phyloP scores from a whole-genome alignment of 2,329 filamentous ascomycete genomes.

The Sporothrix inflata region DNA sequence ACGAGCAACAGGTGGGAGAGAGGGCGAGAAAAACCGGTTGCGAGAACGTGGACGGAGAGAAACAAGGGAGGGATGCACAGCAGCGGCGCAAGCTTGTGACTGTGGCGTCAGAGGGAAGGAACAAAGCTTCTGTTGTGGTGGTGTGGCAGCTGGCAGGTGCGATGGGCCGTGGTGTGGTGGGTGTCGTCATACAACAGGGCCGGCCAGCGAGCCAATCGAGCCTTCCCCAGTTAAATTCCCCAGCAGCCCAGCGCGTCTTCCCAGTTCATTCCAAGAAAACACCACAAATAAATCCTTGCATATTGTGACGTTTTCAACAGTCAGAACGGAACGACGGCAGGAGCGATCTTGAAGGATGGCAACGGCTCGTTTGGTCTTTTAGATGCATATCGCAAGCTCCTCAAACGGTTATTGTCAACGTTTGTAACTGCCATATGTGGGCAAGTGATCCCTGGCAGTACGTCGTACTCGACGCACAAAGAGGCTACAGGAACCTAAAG shows the following conservation, averaged over 20 bases:
- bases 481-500: too few species aligned
- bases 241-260: slow-evolving; percentile 1
- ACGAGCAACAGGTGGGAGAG: neutral
- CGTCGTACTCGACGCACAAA: neutral
- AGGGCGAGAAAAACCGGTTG: slow-evolving; percentile 1
- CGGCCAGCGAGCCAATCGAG: slow-evolving; percentile 1
- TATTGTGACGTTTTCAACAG: neutral
- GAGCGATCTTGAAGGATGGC: neutral
- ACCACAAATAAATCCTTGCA: neutral
- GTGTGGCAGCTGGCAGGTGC: slow-evolving; percentile 18
- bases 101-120: slow-evolving; percentile 11
- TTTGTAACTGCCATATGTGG: neutral
- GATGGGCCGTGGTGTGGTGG: slow-evolving; percentile 6
- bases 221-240: slow-evolving; percentile 4
- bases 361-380: neutral
- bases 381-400: neutral
- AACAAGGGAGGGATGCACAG: slow-evolving; percentile 3
- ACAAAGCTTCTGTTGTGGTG: neutral
- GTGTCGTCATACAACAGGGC: slow-evolving; percentile 20
- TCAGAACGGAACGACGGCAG: neutral
- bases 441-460: neutral
- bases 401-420: neutral
- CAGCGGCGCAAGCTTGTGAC: slow-evolving; percentile 21
- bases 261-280: slow-evolving; percentile 11
- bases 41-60: neutral